Base-by-base conservation (phyloP, 805 yeast species). In the Pichia heedii region DNA sequence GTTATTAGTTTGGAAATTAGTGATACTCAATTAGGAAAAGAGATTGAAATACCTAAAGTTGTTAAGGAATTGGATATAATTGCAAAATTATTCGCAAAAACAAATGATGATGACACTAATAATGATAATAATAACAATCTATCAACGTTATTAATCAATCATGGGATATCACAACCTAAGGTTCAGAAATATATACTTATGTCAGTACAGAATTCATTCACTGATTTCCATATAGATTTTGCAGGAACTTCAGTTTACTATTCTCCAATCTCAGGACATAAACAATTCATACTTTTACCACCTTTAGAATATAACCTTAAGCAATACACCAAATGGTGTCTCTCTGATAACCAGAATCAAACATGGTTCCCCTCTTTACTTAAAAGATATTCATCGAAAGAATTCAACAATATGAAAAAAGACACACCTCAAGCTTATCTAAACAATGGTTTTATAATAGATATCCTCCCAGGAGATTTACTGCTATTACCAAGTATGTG, bases 211-310 rank as follows among this genome's bases (percentile, higher is more conserved):
- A 76, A 81, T 47, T 78, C 93, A 2, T 88, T 75, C 57, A 88
- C 96, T 0, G 97, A 88, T 58, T 88, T 87, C 62, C 97, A 88
- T 60, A 69, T 88, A 36, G 97, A 88, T 60, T 88, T 88, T 60
- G 93, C 94, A 2, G 97, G 96, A 0, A 84, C 96, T 0, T 83
- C 93, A 1, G 97, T 88, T 5, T 88, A 85, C 58, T 88, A 88
- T 61, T 85, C 90, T 2, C 78, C 88, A 3, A 62, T 88, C 15
- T 65, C 71, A n/a, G 97, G 97, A 1, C 53, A 65, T 3, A 88
- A 88, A 54, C 72, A 77, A 27, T 88, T 88, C 55, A 60, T 87
- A 38, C 74, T 88, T 71, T 77, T 71, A 52, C 95, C 95, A 0
- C 96, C 96, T 3, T 77, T 94, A 0, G 58, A 63, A 2, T 51